A percentile compares a stretch with the other conserved stretches of the same genome.
These are phyloP conservation scores for Rosa chinensis DNA, from an alignment of 306 rosid species.

Conservation along the genomic window DNA sequence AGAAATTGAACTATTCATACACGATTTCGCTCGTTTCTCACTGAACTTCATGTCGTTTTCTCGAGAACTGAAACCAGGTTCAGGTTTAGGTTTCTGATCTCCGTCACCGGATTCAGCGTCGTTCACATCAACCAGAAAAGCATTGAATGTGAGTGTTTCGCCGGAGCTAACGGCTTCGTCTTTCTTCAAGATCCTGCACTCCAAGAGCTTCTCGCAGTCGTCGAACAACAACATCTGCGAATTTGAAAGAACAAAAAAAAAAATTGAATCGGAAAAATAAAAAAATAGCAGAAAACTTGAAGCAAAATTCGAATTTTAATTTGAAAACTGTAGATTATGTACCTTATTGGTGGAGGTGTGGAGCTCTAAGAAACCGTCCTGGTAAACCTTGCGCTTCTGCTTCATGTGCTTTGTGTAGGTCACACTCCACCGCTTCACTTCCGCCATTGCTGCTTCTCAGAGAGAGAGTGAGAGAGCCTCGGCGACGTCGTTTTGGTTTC, in stretches of 20 bases:
- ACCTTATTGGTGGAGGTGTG: conserved; percentile 67
- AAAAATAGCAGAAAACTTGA: background rate
- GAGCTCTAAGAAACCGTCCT: conserved; percentile 71
- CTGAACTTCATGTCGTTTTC: conserved; percentile 20
- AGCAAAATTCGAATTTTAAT: background rate
- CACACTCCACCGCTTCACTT: conserved; percentile 66
- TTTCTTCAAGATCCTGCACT: conserved; percentile 61
- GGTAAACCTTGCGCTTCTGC: conserved; percentile 81
- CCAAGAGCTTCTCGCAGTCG: conserved; percentile 64
- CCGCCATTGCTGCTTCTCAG: conserved; percentile 40
- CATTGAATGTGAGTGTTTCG: conserved; percentile 47
- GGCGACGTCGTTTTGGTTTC: background rate
- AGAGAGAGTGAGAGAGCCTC: background rate
- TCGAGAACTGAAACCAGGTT: conserved; percentile 21
- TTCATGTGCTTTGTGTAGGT: conserved; percentile 75
- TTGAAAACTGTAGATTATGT: background rate
- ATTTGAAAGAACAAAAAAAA: background rate
- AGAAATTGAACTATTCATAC: conserved; percentile 8
- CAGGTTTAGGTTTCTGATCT: conserved; percentile 35
- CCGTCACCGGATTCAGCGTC: conserved; percentile 33
- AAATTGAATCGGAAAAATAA: background rate
- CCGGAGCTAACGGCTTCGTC: conserved; percentile 58
- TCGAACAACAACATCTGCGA: conserved; percentile 62
- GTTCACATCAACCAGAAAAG: conserved; percentile 56
- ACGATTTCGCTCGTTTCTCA: conserved; percentile 16